These are phyloP conservation scores for Pyricularia grisea DNA, from an alignment of 2,329 filamentous ascomycete species.

Conservation along the genomic window DNA sequence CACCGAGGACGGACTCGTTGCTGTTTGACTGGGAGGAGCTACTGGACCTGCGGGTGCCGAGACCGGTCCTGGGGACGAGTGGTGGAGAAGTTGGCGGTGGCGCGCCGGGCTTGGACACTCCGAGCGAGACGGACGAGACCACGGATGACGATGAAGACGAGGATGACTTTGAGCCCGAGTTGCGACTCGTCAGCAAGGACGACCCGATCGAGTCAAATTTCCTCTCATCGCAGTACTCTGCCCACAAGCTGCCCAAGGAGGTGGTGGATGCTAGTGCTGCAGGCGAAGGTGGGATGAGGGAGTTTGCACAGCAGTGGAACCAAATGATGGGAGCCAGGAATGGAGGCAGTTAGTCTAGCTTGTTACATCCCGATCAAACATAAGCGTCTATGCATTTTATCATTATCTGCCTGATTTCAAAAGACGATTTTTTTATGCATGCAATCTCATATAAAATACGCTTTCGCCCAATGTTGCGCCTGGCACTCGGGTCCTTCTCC, in stretches of 20 bases:
- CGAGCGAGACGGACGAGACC: constrained; percentile 23
- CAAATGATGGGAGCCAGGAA: constrained; percentile 29
- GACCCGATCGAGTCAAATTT: constrained; percentile 66
- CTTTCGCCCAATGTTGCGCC: no score
- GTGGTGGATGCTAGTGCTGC: constrained; percentile 65
- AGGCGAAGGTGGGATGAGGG: constrained; percentile 67
- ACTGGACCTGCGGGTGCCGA: constrained; percentile 57
- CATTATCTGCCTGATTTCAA: no score
- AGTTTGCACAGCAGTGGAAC: constrained; percentile 71
- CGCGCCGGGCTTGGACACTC: constrained; percentile 9
- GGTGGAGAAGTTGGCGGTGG: constrained; percentile 8
- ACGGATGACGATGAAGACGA: constrained; percentile 15
- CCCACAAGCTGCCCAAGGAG: constrained; percentile 90
- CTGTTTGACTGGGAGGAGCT: constrained; percentile 88
- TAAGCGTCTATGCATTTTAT: neutral
- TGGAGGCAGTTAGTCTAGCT: neutral
- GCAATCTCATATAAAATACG: no score
- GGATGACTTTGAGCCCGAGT: constrained; percentile 55
- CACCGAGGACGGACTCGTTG: constrained; percentile 75
- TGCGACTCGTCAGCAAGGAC: constrained; percentile 72
- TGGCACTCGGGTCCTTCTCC: no score
- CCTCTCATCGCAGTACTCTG: constrained; percentile 77
- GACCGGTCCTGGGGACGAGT: constrained; percentile 42
- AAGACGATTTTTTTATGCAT: no score
- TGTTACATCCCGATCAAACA: neutral